Base-by-base conservation (phyloP, 2,329 filamentous ascomycete genomes). In the Penicillium paneum region DNA sequence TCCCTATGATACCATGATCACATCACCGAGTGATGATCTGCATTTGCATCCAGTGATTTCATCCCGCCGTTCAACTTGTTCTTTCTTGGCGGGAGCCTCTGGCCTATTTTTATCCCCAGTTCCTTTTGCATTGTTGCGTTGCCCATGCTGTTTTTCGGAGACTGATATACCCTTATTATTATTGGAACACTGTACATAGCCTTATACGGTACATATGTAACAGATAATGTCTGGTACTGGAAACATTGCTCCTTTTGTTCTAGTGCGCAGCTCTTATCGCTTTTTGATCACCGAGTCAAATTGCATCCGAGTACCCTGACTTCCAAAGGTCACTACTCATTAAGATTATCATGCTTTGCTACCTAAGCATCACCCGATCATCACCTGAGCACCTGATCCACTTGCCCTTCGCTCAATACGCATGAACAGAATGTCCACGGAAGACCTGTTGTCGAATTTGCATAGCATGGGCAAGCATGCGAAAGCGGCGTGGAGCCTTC, bases 1-100 rank as follows among this genome's bases (percentile, higher is more conserved):
- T 44, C 15, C 44, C 46, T 54, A 54, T 54, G 52, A 54, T 54
- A 54, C 52, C 52, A 44, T 28, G 52, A 54, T 38, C 28, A 24
- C 39, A 54, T 38, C 28, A 24, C 39, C 3, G 7, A 49, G 38
- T 54, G 51, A 54, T 42, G 45, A 54, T 43, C 15, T 49, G 38
- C 44, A 42, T 44, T 53, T 44, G 52, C 52, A 50, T 54, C 32
- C 43, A 34, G 43, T 29, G 28, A 26, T 34, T 24, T n/a, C n/a
- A 34, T 32, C 38, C 38, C 15, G 47, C 43, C 31, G 11, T 32
- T 32, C 21, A 19, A 38, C 8, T 10, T n/a, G 17, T 34, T 13
- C 5, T 29, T 29, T 48, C 11, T 50, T 19, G 5, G 24, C n/a
- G 39, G 49, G 26, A 21, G 12, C 3, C 32, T 17, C 35, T 48